Percentiles rank a stretch among this genome's conserved stretches.
These are phyloP conservation scores for Blastobotrys niveus DNA, from an alignment of 1,139 yeast species.

Conservation along the genomic window DNA sequence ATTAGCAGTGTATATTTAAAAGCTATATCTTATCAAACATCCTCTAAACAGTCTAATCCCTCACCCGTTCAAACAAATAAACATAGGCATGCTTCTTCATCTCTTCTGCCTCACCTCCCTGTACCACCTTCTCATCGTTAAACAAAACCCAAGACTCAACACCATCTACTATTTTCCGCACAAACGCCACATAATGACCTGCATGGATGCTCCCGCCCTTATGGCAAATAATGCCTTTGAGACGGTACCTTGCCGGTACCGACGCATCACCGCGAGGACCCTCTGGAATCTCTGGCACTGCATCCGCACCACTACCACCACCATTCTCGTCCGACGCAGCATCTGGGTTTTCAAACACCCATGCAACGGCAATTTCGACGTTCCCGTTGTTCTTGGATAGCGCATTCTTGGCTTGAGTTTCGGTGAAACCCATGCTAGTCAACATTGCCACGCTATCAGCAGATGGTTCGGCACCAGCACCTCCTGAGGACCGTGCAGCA, in stretches of 20 bases:
- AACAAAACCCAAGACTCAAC: constrained; percentile 69
- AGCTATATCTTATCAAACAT: too few species aligned
- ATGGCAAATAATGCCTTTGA: constrained; percentile 80
- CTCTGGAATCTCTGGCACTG: constrained; percentile 24
- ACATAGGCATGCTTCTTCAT: constrained; percentile 53
- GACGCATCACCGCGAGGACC: constrained; percentile 24
- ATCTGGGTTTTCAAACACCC: constrained; percentile 77
- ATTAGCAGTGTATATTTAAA: too few species aligned
- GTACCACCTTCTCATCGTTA: constrained; percentile 90
- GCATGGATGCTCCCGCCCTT: constrained; percentile 93
- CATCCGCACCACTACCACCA: constrained; percentile 13
- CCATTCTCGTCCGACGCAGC: constrained; percentile 23
- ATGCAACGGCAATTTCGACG: constrained; percentile 75
- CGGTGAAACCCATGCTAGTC: constrained; percentile 71
- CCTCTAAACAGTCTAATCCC: background rate
- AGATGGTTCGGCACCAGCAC: constrained; percentile 16
- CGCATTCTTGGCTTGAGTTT: constrained; percentile 62
- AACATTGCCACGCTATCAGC: constrained; percentile 46
- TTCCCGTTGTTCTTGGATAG: constrained; percentile 52
- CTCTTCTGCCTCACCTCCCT: constrained; percentile 53
- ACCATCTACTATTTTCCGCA: constrained; percentile 41
- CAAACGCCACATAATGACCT: constrained; percentile 90
- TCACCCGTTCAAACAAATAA: constrained; percentile 34
- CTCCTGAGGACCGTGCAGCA: constrained; percentile 24
- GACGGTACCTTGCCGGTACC: constrained; percentile 41